Base-by-base conservation (phyloP, 2,329 filamentous ascomycete species). In the Diaporthe ampelina region DNA sequence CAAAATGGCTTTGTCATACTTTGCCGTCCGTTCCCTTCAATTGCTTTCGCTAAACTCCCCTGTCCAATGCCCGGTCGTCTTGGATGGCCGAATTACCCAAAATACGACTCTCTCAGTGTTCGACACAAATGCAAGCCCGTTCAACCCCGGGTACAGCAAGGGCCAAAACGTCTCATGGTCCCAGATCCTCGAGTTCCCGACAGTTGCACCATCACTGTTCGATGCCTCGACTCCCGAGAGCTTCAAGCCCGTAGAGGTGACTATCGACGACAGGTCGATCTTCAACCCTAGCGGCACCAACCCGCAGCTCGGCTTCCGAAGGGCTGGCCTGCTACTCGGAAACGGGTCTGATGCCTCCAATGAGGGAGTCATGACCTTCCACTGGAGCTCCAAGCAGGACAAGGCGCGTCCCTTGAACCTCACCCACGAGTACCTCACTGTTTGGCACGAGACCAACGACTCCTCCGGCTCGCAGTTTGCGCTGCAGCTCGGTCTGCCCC, bases 371-470 rank as follows among this genome's bases (percentile, higher is more conserved):
- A 91, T 91, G 82, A 91, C 90, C 1, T 84, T 92, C 72, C 91
- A 92, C 81, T 92, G 89, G 81, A 89, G 87, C 77, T 79, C 92
- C 40, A 85, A 85, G 80, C 87, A 88, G 78, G 89, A 91, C 76
- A 73, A 80, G 2, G 78, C 82, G 52, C 83, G 88, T 15, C 86
- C 86, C 17, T 81, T 92, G 71, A 92, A 92, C 82, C 81, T 88
- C 65, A 87, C 86, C 15, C 90, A 92, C 79, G 89, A 92, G 82
- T 92, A 92, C 81, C 84, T 90, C 78, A 85, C 90, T 61, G 83
- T 86, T 54, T 89, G 86, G 80, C 84, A 87, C 45, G 86, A 88
- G 79, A 83, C 81, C 76, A 81, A 78, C 70, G 83, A 86, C 76
- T 88, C 82, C 78, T 84, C 83, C 74, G 85, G 84, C 72, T 87